A percentile compares a stretch with the other conserved stretches of the same genome.
phyloP scores from a whole-genome alignment of 2,329 filamentous ascomycete genomes.

The Verticillium nonalfalfae region DNA sequence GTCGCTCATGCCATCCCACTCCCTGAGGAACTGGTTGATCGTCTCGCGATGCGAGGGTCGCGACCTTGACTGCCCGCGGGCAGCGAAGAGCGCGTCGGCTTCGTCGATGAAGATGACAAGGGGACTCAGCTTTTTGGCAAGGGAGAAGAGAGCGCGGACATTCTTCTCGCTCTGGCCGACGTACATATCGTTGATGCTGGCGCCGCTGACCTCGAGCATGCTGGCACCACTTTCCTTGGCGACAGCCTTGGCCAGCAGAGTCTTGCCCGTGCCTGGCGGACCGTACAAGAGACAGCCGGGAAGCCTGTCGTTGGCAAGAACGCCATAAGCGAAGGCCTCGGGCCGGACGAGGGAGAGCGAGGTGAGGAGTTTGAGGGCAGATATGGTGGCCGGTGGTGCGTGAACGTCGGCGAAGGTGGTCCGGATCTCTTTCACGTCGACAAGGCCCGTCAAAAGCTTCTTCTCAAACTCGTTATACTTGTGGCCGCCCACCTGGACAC shows the following conservation, averaged over 20 bases:
- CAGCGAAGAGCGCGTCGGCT: constrained; percentile 85
- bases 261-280: constrained; percentile 75
- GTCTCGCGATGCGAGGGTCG: constrained; percentile 75
- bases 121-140: constrained; percentile 86
- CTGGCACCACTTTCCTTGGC: constrained; percentile 63
- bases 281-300: constrained; percentile 85
- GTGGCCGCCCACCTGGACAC: constrained; percentile 6
- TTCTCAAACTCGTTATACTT: constrained; percentile 74
- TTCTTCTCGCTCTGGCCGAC: constrained; percentile 97
- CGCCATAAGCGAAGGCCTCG: constrained; percentile 93
- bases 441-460: constrained; percentile 72
- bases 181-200: constrained; percentile 92
- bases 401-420: constrained; percentile 88
- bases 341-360: constrained; percentile 80
- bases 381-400: constrained; percentile 73
- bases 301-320: constrained; percentile 85
- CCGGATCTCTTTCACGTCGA: constrained; percentile 73
- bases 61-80: constrained; percentile 59
- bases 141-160: constrained; percentile 81
- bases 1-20: constrained; percentile 88
- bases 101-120: constrained; percentile 97
- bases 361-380: constrained; percentile 82
- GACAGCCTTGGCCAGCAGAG: constrained; percentile 61
- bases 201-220: constrained; percentile 83
- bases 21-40: constrained; percentile 92